Evolutionary conservation across 768 basidiomycete genomes (phyloP), one percentile per base, ranked within the genome.

Genomic region (Amanita inopinata): DNA sequence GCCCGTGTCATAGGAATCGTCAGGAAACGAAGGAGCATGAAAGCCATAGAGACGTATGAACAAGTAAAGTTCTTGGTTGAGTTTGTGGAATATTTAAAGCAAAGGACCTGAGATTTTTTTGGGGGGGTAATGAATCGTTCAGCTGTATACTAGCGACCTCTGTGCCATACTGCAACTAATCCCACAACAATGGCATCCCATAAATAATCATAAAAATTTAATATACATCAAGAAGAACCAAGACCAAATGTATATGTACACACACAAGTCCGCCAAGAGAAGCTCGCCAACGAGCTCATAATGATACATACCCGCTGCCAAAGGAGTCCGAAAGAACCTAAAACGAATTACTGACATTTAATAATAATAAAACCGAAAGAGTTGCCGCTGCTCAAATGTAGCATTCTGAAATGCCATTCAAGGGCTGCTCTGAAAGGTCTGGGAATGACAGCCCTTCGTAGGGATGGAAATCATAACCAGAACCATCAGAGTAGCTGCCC

Each of bases 31-130:
- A 65, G 93, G 47, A 91, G 90, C 51, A 60, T 81, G 44, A 97
- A 98, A 58, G 91, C 92, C 1, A 76, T 98, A 30, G 94, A 98
- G 59, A 94, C 90, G 2, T 81, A 85, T 56, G 90, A 96, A 56
- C 93, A 98, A 60, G 94, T 94, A 11, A 64, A 70, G 49, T 91
- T 92, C 54, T 60, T 92, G 37, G 75, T 81, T 0, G 81, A 87
- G 22, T 92, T 76, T 57, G 76, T 88, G 3, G 74, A 80, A 28
- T 78, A 72, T 61, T 55, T 87, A 45, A 56, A 66, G 32, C 40
- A 33, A 11, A n/a, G 28, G 15, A n/a, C n/a, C n/a, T n/a, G n/a
- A n/a, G n/a, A n/a, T n/a, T n/a, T n/a, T n/a, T n/a, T n/a, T n/a
- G n/a, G n/a, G n/a, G n/a, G n/a, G n/a, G n/a, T n/a, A n/a, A n/a